Conservation (phyloP, 805 yeast species). For the Myxozyma monticola region DNA sequence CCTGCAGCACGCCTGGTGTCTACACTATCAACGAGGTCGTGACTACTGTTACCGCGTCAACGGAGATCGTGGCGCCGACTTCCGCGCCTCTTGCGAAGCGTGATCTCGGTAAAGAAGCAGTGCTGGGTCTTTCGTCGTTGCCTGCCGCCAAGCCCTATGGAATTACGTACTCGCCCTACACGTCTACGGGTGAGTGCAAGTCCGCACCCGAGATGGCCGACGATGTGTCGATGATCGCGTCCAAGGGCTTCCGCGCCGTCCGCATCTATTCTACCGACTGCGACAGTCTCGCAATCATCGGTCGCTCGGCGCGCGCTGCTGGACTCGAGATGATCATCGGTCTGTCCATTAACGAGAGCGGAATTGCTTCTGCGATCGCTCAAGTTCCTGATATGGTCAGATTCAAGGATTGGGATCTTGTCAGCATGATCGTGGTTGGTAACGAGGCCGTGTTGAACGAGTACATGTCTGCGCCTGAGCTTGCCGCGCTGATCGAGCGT, state of each 20-base stretch:
- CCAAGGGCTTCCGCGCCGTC: slow-evolving; percentile 62
- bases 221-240: slow-evolving; percentile 60
- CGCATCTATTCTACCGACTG: slow-evolving; percentile 91
- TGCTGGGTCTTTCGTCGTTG: not conserved
- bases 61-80: slow-evolving; percentile 38
- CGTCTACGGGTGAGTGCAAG: slow-evolving; percentile 59
- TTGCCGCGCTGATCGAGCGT: slow-evolving; percentile 59
- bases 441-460: slow-evolving; percentile 79
- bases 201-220: slow-evolving; percentile 50
- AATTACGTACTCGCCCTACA: slow-evolving; percentile 59
- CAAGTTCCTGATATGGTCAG: slow-evolving; percentile 57
- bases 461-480: slow-evolving; percentile 60
- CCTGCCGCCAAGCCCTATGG: slow-evolving; percentile 34
- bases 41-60: slow-evolving; percentile 17
- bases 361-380: slow-evolving; percentile 54
- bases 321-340: slow-evolving; percentile 79
- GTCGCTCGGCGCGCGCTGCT: slow-evolving; percentile 23
- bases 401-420: slow-evolving; percentile 61
- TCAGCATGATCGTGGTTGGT: slow-evolving; percentile 78
- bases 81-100: slow-evolving; percentile 50
- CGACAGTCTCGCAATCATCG: slow-evolving; percentile 59
- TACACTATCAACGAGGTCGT: slow-evolving; percentile 9
- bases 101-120: slow-evolving; percentile 9
- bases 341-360: slow-evolving; percentile 67
- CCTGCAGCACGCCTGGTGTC: slow-evolving; percentile 18